Evolutionary conservation across 768 basidiomycete species (phyloP), one percentile per base, ranked within the genome.

Genomic region (Psilocybe tampanensis): DNA sequence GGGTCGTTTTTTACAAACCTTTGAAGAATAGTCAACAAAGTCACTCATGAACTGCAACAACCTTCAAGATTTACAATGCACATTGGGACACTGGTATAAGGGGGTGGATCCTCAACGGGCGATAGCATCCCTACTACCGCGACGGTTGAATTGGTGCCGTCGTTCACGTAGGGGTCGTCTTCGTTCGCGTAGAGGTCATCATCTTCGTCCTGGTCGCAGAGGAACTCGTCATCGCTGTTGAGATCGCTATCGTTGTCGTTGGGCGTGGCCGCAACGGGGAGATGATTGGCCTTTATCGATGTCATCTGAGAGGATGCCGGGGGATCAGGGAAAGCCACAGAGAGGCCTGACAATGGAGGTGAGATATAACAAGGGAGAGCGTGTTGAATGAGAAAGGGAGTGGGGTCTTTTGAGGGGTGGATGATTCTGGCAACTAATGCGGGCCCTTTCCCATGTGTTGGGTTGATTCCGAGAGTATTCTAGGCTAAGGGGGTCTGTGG

Each of bases 1-100:
- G 6, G 64, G 64, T 15, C 55, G 41, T 21, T 52, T 17, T 9
- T 55, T 42, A 32, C 64, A 65, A 0, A 65, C 55, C 64, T 65
- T 49, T 19, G n/a, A n/a, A 52, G 23, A 19, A 41, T 22, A 18
- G 39, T 33, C 33, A 8, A 24, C 12, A 0, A 24, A 24, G 22
- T 8, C 23, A 17, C 34, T 12, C 42, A 36, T 17, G 24, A n/a
- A 21, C 36, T 22, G 19, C 15, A 39, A 41, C 47, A 15, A 44
- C 50, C 47, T 36, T 53, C 53, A 41, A 58, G 48, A 48, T 55
- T 59, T 17, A 58, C 55, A 22, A 49, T 47, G 42, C 52, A 53
- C 21, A 29, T 42, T 23, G 19, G 7, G 26, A 48, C 15, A 11
- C 44, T 18, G 29, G 29, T 49, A 24, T 48, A 56, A 18, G 44